These are phyloP conservation scores for Mortierella sp. DNA, from an alignment of 371 early-diverging fungal genomes.

Conservation along the genomic window DNA sequence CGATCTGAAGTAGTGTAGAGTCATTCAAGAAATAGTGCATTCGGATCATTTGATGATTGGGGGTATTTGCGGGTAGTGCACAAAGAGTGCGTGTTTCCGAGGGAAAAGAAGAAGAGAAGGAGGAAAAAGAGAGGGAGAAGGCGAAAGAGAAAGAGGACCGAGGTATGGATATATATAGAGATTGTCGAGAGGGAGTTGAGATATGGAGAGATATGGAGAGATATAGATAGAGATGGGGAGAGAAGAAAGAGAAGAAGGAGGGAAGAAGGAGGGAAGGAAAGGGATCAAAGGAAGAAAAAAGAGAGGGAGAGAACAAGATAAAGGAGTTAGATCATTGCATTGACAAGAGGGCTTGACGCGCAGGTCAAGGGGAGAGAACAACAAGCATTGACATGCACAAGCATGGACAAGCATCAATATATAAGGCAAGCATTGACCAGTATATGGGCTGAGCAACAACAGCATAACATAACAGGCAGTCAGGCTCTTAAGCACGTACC, in stretches of 20 bases:
- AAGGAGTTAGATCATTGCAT: background rate
- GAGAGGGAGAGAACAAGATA: background rate
- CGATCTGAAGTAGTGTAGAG: conserved; percentile 28
- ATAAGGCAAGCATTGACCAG: background rate
- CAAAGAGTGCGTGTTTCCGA: background rate
- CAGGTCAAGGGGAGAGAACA: conserved; percentile 1
- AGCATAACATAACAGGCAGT: background rate
- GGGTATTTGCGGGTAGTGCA: background rate
- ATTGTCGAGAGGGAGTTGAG: background rate
- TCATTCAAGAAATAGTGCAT: conserved; percentile 20
- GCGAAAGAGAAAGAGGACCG: background rate
- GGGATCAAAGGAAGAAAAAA: background rate
- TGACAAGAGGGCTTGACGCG: background rate
- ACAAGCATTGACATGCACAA: background rate
- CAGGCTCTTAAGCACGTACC: conserved; percentile 24
- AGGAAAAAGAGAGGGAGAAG: background rate
- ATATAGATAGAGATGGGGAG: background rate
- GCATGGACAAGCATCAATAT: background rate
- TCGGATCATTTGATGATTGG: background rate
- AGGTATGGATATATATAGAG: conserved; percentile 5
- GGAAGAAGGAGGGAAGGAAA: background rate
- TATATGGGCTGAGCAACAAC: conserved; percentile 1
- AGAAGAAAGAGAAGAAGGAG: background rate
- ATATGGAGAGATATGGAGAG: background rate
- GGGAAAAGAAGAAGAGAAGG: background rate